A percentile compares a stretch with the other conserved stretches of the same genome.
Evolutionary conservation across 2,329 filamentous ascomycete species (phyloP).

Genomic region (Fonsecaea erecta): DNA sequence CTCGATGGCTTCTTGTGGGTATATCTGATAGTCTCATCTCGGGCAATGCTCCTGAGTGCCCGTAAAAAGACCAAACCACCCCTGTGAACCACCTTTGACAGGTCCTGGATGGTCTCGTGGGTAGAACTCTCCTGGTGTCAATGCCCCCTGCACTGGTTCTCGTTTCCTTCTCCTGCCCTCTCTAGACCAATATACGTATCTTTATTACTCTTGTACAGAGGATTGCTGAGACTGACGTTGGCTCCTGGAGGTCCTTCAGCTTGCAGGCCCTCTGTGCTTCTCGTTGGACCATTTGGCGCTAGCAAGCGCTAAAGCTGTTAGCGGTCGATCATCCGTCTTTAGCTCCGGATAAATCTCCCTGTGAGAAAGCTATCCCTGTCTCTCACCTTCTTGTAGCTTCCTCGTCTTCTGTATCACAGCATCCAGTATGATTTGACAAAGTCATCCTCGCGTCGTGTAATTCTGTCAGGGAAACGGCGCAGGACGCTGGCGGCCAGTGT

Average conservation of each 20-base stretch:
- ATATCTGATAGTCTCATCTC: neutral
- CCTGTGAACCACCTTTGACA: neutral
- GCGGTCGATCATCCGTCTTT: slow-evolving; percentile 15
- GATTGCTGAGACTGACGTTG: neutral
- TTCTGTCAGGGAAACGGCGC: slow-evolving; percentile 6
- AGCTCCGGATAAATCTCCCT: slow-evolving; percentile 7
- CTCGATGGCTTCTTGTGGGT: neutral
- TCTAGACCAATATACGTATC: neutral
- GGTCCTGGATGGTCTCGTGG: neutral
- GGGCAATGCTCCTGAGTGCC: neutral
- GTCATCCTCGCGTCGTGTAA: slow-evolving; percentile 20
- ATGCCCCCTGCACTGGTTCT: neutral
- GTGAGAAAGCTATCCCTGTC: slow-evolving; percentile 1
- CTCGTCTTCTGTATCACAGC: slow-evolving; percentile 19
- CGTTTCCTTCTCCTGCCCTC: neutral
- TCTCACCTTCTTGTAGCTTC: slow-evolving; percentile 11
- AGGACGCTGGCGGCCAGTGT: slow-evolving; percentile 19
- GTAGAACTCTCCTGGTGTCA: neutral
- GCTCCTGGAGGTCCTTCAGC: neutral
- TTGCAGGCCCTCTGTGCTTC: neutral
- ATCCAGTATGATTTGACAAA: slow-evolving; percentile 30
- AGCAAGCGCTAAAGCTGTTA: neutral
- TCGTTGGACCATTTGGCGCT: neutral
- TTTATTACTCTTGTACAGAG: neutral
- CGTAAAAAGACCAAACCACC: neutral